phyloP scores from a whole-genome alignment of 2,329 filamentous ascomycete genomes.

The Clarireedia homoeocarpa region DNA sequence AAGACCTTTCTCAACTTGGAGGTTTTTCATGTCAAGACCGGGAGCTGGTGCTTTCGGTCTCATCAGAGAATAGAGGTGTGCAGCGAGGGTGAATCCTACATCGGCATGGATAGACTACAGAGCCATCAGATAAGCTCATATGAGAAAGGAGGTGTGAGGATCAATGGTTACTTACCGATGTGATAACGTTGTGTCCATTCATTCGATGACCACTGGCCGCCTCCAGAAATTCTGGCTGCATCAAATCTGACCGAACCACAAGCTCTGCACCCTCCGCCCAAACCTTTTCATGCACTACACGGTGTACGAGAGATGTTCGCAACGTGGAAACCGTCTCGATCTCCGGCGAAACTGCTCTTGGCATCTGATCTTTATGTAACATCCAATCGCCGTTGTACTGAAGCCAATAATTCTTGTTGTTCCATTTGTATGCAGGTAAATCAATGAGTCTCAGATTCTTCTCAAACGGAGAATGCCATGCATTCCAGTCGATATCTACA shows the following conservation, averaged over 20 bases:
- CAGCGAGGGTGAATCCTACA: slow-evolving; percentile 48
- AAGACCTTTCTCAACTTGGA: slow-evolving; percentile 63
- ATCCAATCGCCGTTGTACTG: slow-evolving; percentile 59
- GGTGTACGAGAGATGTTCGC: slow-evolving; percentile 33
- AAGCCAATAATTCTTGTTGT: slow-evolving; percentile 60
- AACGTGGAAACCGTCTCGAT: slow-evolving; percentile 36
- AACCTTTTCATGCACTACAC: slow-evolving; percentile 42
- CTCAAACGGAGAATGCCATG: slow-evolving; percentile 56
- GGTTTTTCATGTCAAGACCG: slow-evolving; percentile 51
- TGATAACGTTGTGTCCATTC: slow-evolving; percentile 29
- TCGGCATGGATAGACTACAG: slow-evolving; percentile 44
- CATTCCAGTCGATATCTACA: slow-evolving; percentile 57
- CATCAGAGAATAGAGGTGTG: slow-evolving; percentile 43
- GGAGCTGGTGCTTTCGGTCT: slow-evolving; percentile 30
- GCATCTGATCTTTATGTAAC: slow-evolving; percentile 33
- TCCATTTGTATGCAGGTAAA: slow-evolving; percentile 58
- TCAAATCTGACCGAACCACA: slow-evolving; percentile 45
- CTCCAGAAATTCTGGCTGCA: slow-evolving; percentile 29
- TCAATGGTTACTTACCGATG: neutral
- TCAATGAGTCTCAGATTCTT: slow-evolving; percentile 47
- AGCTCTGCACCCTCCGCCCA: slow-evolving; percentile 41
- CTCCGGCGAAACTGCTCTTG: slow-evolving; percentile 47
- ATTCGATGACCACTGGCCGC: slow-evolving; percentile 49
- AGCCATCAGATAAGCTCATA: slow-evolving; percentile 40
- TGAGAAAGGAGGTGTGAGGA: neutral